Percentiles rank a stretch among this genome's conserved stretches.
phyloP scores from a whole-genome alignment of 108 stramenopile genomes.

The Cyclotella atomus region DNA sequence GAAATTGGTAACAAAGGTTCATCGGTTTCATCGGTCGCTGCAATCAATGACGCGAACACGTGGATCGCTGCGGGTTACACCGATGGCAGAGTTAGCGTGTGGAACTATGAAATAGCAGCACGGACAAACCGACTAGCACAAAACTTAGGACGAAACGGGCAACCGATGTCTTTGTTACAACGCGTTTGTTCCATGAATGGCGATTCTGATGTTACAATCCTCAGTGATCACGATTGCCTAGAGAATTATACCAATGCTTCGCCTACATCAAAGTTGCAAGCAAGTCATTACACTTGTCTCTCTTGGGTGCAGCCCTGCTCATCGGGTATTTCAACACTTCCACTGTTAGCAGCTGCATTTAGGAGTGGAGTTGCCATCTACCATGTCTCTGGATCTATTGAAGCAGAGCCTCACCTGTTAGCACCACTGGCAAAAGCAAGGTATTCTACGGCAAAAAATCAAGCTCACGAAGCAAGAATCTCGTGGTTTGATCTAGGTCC shows the following conservation, averaged over 20 bases:
- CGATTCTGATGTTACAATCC: slow-evolving; percentile 36
- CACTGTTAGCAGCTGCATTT: slow-evolving; percentile 72
- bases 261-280: too few relatives aligned
- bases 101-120: slow-evolving; percentile 74
- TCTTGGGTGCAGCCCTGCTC: slow-evolving; percentile 59
- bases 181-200: slow-evolving; percentile 59
- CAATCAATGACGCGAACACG: slow-evolving; percentile 42
- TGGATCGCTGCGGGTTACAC: slow-evolving; percentile 74
- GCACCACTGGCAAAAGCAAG: slow-evolving; percentile 44
- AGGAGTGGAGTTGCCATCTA: slow-evolving; percentile 73
- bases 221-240: slow-evolving; percentile 39
- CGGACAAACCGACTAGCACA: slow-evolving; percentile 43
- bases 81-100: slow-evolving; percentile 74
- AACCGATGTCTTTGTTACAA: slow-evolving; percentile 24
- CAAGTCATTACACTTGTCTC: too few relatives aligned
- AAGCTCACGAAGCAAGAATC: slow-evolving; percentile 18
- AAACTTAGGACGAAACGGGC: neutral
- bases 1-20: slow-evolving; percentile 15
- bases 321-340: slow-evolving; percentile 43
- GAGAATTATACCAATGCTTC: too few relatives aligned
- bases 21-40: slow-evolving; percentile 15
- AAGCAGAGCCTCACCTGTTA: slow-evolving; percentile 1
- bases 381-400: slow-evolving; percentile 53
- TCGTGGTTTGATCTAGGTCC: slow-evolving; percentile 54
- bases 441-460: slow-evolving; percentile 12